phyloP scores from a whole-genome alignment of 1,284 basidiomycete genomes.

The Bjerkandera adusta region DNA sequence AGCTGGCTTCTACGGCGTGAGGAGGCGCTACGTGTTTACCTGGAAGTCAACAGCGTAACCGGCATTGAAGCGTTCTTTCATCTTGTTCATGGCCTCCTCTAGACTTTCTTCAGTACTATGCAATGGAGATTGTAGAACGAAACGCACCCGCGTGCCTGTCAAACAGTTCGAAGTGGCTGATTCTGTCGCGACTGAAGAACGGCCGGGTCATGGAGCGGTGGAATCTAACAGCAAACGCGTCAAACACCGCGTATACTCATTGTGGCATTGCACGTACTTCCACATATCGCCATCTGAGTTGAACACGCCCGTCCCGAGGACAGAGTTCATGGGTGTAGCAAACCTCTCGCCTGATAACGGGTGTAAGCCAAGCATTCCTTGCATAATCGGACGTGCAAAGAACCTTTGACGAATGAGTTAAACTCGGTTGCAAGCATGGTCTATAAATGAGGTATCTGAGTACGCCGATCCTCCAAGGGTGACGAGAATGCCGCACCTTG shows the following conservation, averaged over 20 bases:
- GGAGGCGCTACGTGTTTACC: conserved; percentile 11
- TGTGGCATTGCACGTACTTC: conserved; percentile 23
- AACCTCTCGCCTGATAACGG: conserved; percentile 26
- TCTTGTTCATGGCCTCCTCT: conserved; percentile 20
- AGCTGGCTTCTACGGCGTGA: not conserved
- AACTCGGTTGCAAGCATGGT: conserved; percentile 25
- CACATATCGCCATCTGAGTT: conserved; percentile 32
- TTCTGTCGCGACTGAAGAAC: conserved; percentile 24
- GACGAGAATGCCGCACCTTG: conserved; percentile 20
- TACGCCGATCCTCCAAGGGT: too few relatives aligned
- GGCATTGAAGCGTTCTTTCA: conserved; percentile 17
- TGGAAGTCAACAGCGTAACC: conserved; percentile 26
- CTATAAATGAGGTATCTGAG: too few relatives aligned
- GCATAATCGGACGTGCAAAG: not conserved
- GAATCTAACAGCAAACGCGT: conserved; percentile 17
- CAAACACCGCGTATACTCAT: not conserved
- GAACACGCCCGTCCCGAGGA: conserved; percentile 46
- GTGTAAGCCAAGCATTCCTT: not conserved
- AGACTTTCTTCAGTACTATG: conserved; percentile 2
- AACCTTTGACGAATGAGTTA: conserved; percentile 23
- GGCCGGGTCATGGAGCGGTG: conserved; percentile 31
- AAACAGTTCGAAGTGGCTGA: conserved; percentile 24
- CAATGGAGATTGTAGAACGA: not conserved
- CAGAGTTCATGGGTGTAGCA: conserved; percentile 25
- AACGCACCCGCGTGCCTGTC: conserved; percentile 21